Conservation (phyloP, 2,329 filamentous ascomycete genomes). For the Colletotrichum costaricense region DNA sequence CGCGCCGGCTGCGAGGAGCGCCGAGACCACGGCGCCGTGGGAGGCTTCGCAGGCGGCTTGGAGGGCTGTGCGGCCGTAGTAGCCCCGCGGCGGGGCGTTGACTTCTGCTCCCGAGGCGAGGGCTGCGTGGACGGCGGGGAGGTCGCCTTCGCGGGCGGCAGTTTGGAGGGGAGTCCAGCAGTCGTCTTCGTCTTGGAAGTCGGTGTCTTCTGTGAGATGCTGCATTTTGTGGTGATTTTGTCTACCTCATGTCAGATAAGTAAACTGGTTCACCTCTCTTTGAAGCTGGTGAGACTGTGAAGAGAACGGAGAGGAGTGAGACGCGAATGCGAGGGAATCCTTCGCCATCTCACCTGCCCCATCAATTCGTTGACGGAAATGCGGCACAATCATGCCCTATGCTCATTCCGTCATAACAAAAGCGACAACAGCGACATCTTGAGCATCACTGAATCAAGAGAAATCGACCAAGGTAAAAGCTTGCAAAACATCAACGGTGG, state of each 20-base stretch:
- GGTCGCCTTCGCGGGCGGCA: conserved; percentile 46
- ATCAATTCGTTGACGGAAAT: background rate
- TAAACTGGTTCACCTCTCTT: too few relatives aligned
- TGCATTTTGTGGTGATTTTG: background rate
- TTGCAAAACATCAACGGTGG: background rate
- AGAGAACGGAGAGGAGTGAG: background rate
- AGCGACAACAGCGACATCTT: background rate
- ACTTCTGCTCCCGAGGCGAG: conserved; percentile 42
- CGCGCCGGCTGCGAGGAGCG: conserved; percentile 46
- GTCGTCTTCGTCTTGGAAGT: conserved; percentile 39
- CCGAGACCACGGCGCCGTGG: conserved; percentile 40
- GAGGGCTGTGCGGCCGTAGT: conserved; percentile 50
- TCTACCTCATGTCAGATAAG: too few relatives aligned
- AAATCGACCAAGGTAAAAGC: background rate
- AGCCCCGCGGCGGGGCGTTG: conserved; percentile 46
- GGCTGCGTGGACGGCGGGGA: conserved; percentile 40
- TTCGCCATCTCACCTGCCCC: background rate
- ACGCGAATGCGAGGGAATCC: background rate
- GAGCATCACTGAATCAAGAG: background rate
- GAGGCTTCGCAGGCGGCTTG: conserved; percentile 47
- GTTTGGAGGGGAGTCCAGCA: conserved; percentile 50
- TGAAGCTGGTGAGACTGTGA: background rate
- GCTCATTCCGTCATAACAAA: background rate
- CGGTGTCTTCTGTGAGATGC: background rate
- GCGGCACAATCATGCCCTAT: conserved; percentile 1